A percentile compares a stretch with the other conserved stretches of the same genome.
Conservation (phyloP, 2,329 filamentous ascomycete species). For the Phaeosphaeriaceae sp. region DNA sequence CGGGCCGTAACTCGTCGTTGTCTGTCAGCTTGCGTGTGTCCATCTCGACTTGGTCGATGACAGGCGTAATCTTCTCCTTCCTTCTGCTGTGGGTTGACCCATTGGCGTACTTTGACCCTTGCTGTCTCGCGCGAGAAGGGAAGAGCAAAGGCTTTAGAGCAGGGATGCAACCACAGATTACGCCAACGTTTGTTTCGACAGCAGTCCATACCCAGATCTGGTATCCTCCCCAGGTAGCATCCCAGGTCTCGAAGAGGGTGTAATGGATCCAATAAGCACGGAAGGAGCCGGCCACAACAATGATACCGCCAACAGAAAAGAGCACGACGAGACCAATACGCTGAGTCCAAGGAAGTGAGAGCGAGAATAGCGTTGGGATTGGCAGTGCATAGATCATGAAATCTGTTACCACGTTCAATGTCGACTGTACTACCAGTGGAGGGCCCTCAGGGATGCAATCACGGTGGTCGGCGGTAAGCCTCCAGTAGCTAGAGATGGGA, state of each 20-base stretch:
- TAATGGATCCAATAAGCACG: conserved; percentile 57
- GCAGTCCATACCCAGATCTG: conserved; percentile 53
- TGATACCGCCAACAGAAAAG: conserved; percentile 53
- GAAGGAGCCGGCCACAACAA: conserved; percentile 55
- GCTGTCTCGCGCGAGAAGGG: conserved; percentile 37
- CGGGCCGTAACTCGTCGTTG: conserved; percentile 31
- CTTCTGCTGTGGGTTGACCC: conserved; percentile 40
- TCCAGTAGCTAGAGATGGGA: conserved; percentile 55
- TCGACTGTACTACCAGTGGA: conserved; percentile 50
- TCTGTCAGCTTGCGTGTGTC: conserved; percentile 40
- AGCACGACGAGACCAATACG: conserved; percentile 53
- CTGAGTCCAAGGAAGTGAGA: conserved; percentile 53
- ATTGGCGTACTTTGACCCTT: conserved; percentile 39
- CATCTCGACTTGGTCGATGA: conserved; percentile 43
- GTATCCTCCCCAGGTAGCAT: conserved; percentile 55
- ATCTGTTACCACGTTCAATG: conserved; percentile 55
- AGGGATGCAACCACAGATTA: conserved; percentile 54
- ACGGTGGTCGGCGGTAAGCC: conserved; percentile 41
- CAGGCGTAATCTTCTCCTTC: conserved; percentile 40
- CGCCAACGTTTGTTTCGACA: conserved; percentile 52
- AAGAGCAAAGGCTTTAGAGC: conserved; percentile 52
- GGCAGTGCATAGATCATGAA: conserved; percentile 55
- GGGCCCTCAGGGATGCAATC: conserved; percentile 55
- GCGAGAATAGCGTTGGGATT: conserved; percentile 54
- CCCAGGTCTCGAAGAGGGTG: conserved; percentile 52